Conservation (phyloP, 495 filamentous ascomycete genomes). For the Daldinia caldariorum region DNA sequence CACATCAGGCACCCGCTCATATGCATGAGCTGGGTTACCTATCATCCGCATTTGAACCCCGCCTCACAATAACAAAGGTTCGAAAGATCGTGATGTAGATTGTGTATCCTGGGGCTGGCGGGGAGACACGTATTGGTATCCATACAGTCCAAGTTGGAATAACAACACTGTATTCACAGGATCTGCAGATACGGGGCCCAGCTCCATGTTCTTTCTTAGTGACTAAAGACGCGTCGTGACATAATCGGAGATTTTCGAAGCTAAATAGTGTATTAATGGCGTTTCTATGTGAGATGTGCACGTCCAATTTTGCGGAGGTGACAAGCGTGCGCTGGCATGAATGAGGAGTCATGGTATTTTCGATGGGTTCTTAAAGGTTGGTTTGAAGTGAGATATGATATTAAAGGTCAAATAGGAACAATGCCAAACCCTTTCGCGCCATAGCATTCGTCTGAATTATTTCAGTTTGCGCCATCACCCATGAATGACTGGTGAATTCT, state of each 20-base stretch:
- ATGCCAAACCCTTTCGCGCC: background rate
- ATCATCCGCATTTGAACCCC: slow-evolving; percentile 9
- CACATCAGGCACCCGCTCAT: slow-evolving; percentile 1
- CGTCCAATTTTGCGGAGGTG: slow-evolving; percentile 1
- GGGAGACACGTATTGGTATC: slow-evolving; percentile 3
- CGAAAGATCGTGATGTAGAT: background rate
- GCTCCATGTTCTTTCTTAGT: background rate
- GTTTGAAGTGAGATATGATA: background rate
- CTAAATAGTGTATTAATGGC: background rate
- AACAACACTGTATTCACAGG: background rate
- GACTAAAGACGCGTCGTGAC: slow-evolving; percentile 5
- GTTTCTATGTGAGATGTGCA: background rate
- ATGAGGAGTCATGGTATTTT: background rate
- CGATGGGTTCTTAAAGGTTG: background rate
- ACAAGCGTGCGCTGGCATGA: background rate
- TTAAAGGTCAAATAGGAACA: slow-evolving; percentile 2
- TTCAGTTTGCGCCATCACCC: background rate
- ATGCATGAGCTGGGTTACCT: slow-evolving; percentile 3
- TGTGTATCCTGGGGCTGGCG: slow-evolving; percentile 6
- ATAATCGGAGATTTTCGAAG: background rate
- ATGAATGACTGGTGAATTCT: background rate
- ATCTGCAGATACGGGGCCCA: background rate
- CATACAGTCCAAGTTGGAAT: background rate
- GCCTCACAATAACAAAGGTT: background rate
- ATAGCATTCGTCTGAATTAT: too few species aligned